A percentile compares a stretch with the other conserved stretches of the same genome.
phyloP scores from a whole-genome alignment of 805 yeast species.

The Ogataea nonfermentans region DNA sequence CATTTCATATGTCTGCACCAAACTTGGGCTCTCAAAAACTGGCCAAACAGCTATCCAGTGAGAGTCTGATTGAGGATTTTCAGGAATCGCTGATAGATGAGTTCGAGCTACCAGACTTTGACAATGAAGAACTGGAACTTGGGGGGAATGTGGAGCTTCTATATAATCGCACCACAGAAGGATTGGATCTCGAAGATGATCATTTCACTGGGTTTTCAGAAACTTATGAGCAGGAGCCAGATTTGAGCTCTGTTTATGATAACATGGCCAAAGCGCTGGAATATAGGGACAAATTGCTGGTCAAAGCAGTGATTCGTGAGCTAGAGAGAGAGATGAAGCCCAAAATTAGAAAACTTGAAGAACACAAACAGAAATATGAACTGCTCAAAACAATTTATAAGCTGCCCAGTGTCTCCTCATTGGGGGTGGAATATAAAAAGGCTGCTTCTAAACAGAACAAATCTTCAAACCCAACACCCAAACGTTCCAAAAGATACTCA shows the following conservation, averaged over 20 bases:
- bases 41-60: slow-evolving; percentile 16
- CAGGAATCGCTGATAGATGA: slow-evolving; percentile 15
- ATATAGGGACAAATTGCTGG: slow-evolving; percentile 22
- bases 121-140: slow-evolving; percentile 16
- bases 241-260: slow-evolving; percentile 11
- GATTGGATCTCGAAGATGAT: slow-evolving; percentile 14
- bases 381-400: slow-evolving; percentile 24
- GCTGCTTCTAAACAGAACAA: not conserved
- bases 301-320: slow-evolving; percentile 21
- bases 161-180: slow-evolving; percentile 20
- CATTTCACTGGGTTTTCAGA: slow-evolving; percentile 16
- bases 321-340: slow-evolving; percentile 27
- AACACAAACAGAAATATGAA: slow-evolving; percentile 26
- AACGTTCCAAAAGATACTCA: slow-evolving; percentile 1
- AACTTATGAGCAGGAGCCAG: slow-evolving; percentile 1
- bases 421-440: slow-evolving; percentile 15
- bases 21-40: not conserved
- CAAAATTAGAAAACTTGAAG: slow-evolving; percentile 19
- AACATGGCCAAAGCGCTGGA: slow-evolving; percentile 17
- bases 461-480: not conserved
- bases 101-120: slow-evolving; percentile 16
- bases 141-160: slow-evolving; percentile 18
- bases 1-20: not conserved
- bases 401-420: slow-evolving; percentile 29
- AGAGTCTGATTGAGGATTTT: slow-evolving; percentile 16